phyloP scores from a whole-genome alignment of 2,329 filamentous ascomycete genomes.

The Sporothrix pseudoabietina region DNA sequence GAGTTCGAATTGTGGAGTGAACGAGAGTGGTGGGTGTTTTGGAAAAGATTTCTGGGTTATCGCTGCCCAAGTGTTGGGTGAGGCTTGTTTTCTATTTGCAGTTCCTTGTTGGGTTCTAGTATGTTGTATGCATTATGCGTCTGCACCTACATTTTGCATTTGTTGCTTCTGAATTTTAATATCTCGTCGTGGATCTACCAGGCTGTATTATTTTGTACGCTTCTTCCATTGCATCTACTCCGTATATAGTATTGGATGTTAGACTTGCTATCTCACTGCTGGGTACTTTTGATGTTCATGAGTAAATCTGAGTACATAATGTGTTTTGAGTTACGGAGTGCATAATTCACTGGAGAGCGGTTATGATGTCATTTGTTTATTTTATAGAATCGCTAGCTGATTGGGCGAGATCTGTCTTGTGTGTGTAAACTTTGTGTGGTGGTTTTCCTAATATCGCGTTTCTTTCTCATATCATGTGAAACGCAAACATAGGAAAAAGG shows the following conservation, averaged over 20 bases:
- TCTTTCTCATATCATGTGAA: background rate
- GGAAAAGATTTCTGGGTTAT: background rate
- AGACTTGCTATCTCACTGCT: background rate
- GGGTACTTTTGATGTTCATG: background rate
- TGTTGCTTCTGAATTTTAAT: background rate
- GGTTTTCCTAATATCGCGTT: background rate
- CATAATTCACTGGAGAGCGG: no score
- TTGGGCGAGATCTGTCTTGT: background rate
- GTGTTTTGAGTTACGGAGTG: background rate
- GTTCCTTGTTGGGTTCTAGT: background rate
- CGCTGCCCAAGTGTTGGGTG: slow-evolving; percentile 1
- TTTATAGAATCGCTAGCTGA: background rate
- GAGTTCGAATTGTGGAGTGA: background rate
- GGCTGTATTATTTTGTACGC: slow-evolving; percentile 5
- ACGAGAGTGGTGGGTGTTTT: background rate
- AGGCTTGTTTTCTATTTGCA: background rate
- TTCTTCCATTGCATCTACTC: background rate
- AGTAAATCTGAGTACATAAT: no score
- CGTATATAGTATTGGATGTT: background rate
- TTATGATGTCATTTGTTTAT: background rate
- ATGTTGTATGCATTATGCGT: background rate
- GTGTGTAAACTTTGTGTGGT: background rate
- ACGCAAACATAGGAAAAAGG: background rate
- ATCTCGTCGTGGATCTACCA: slow-evolving; percentile 4
- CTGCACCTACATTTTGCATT: background rate